Percentiles rank a stretch among this genome's conserved stretches.
Evolutionary conservation across 495 filamentous ascomycete genomes (phyloP).

Genomic region (Aspergillus panamensis): DNA sequence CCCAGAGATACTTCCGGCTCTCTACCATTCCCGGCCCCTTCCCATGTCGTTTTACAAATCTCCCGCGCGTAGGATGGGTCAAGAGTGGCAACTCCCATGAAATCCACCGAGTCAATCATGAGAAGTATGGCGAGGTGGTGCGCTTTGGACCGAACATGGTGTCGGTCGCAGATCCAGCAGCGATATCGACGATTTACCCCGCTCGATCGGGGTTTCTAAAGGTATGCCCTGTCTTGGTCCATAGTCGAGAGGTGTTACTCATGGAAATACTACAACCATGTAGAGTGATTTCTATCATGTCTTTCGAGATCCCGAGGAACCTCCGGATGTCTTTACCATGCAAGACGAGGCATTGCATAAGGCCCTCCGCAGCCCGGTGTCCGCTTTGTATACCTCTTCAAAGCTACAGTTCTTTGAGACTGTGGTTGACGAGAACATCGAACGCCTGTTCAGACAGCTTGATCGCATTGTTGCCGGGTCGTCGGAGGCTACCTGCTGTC

Average conservation of each 20-base stretch:
- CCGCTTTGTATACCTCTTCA: conserved; percentile 38
- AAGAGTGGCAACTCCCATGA: not conserved
- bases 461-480: conserved; percentile 21
- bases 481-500: conserved; percentile 24
- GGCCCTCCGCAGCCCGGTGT: conserved; percentile 37
- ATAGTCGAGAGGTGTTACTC: not conserved
- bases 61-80: not conserved
- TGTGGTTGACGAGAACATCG: conserved; percentile 28
- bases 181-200: not conserved
- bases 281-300: conserved; percentile 9
- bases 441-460: conserved; percentile 24
- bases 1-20: no score
- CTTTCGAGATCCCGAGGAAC: conserved; percentile 29
- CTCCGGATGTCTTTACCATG: conserved; percentile 35
- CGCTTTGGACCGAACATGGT: not conserved
- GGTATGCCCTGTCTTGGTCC: not conserved
- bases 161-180: not conserved
- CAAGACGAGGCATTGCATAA: conserved; percentile 43
- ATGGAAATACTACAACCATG: not conserved
- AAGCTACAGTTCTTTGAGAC: conserved; percentile 33
- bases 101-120: not conserved
- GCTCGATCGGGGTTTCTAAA: not conserved
- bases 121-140: not conserved
- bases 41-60: not conserved
- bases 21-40: not conserved